Evolutionary conservation across 441 rosid genomes (phyloP).

Genomic region (Brassica balearica): DNA sequence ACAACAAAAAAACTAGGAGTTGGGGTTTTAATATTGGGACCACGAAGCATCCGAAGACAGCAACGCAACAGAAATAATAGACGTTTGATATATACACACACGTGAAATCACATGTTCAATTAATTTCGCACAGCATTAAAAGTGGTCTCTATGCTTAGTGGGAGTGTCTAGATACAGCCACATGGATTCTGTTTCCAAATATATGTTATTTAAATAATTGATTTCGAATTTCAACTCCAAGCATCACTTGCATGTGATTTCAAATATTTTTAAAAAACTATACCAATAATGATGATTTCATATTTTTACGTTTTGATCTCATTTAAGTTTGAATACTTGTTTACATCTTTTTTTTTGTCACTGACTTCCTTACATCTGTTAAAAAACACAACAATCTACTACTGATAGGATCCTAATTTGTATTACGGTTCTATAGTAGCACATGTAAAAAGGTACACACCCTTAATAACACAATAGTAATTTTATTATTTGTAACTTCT

Average conservation of each 20-base stretch:
- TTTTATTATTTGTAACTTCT: not conserved
- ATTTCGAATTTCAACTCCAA: conserved; percentile 30
- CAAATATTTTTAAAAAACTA: not conserved
- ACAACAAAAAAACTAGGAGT: too few species aligned
- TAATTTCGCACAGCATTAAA: conserved; percentile 1
- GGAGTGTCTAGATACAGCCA: conserved; percentile 36
- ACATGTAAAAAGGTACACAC: not conserved
- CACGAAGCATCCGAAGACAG: conserved; percentile 4
- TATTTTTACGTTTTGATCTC: not conserved
- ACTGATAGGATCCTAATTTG: not conserved
- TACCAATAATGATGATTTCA: conserved; percentile 30
- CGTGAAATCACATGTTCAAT: conserved; percentile 5
- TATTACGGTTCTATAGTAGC: not conserved
- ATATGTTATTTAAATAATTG: not conserved
- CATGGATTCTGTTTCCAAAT: conserved; percentile 40
- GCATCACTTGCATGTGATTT: conserved; percentile 35
- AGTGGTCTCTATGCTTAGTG: not conserved
- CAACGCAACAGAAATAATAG: not conserved
- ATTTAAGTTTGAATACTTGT: not conserved
- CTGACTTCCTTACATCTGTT: not conserved
- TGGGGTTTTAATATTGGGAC: not conserved
- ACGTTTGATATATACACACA: conserved; percentile 1
- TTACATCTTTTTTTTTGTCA: too few species aligned
- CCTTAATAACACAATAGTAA: too few species aligned
- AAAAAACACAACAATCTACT: not conserved